Evolutionary conservation across 768 basidiomycete species (phyloP).

Genomic region (Boletus pseudopeckii): DNA sequence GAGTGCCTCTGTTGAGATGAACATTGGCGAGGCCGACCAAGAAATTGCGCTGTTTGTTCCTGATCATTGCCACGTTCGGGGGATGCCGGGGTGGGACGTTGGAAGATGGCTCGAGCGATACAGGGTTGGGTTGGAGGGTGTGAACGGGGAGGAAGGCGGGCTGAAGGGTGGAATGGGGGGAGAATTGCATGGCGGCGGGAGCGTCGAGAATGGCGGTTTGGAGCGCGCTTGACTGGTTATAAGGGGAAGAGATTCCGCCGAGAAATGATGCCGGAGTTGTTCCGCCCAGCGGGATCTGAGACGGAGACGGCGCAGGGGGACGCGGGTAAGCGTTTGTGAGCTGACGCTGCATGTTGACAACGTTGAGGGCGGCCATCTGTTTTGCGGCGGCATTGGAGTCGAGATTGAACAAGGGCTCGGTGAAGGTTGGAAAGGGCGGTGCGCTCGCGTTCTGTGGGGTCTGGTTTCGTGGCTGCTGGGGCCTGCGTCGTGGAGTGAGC

Average conservation of each 20-base stretch:
- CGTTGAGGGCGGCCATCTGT: conserved; percentile 77
- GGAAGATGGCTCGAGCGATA: conserved; percentile 45
- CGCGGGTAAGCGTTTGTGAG: conserved; percentile 57
- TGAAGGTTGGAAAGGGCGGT: conserved; percentile 19
- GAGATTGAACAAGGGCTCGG: conserved; percentile 47
- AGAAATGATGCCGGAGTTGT: conserved; percentile 68
- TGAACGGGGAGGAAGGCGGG: conserved; percentile 40
- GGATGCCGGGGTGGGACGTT: conserved; percentile 38
- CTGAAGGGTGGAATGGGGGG: conserved; percentile 43
- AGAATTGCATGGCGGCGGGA: conserved; percentile 40
- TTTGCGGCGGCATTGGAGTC: conserved; percentile 69
- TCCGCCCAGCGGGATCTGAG: conserved; percentile 41
- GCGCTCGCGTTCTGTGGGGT: conserved; percentile 13
- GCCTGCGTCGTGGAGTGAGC: conserved; percentile 32
- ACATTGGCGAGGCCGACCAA: conserved; percentile 56
- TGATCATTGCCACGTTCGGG: conserved; percentile 35
- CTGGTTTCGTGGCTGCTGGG: conserved; percentile 35
- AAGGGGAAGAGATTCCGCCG: conserved; percentile 50
- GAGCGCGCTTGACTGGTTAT: conserved; percentile 29
- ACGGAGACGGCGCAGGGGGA: conserved; percentile 36
- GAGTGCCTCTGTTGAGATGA: conserved; percentile 55
- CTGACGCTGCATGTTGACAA: conserved; percentile 45
- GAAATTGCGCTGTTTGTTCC: conserved; percentile 59
- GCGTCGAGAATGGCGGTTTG: conserved; percentile 41
- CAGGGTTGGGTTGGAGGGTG: conserved; percentile 31